Conservation (phyloP, 2,329 filamentous ascomycete genomes). For the Penicillium sp. region DNA sequence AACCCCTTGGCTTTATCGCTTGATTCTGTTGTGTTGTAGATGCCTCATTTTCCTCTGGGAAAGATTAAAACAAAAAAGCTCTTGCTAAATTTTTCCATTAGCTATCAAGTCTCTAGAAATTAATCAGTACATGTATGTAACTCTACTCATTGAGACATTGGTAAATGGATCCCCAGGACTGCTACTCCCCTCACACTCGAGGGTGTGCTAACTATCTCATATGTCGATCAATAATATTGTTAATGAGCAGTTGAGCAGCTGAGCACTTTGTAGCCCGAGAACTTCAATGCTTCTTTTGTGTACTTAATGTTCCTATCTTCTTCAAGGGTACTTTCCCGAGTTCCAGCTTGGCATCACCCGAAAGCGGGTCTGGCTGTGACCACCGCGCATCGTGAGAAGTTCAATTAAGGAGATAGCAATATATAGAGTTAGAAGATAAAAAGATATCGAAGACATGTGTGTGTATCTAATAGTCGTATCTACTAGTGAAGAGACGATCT, state of each 20-base stretch:
- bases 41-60: not conserved
- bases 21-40: not conserved
- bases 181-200: not conserved
- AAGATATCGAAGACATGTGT: not conserved
- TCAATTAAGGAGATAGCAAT: not conserved
- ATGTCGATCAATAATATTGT: not conserved
- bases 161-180: not conserved
- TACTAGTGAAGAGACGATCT: not conserved
- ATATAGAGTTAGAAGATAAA: too few relatives aligned
- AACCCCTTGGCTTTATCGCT: conserved; percentile 8
- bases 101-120: not conserved
- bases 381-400: not conserved
- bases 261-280: not conserved
- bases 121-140: not conserved
- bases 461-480: not conserved
- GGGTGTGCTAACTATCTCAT: not conserved
- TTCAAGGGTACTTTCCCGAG: not conserved
- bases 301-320: not conserved
- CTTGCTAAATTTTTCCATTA: not conserved
- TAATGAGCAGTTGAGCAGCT: not conserved
- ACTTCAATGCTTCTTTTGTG: not conserved
- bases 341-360: conserved; percentile 1
- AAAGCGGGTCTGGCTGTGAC: not conserved
- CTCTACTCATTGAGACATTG: not conserved
- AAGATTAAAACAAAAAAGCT: not conserved